phyloP scores from a whole-genome alignment of 2,329 filamentous ascomycete genomes.

The Cladosporium halotolerans region DNA sequence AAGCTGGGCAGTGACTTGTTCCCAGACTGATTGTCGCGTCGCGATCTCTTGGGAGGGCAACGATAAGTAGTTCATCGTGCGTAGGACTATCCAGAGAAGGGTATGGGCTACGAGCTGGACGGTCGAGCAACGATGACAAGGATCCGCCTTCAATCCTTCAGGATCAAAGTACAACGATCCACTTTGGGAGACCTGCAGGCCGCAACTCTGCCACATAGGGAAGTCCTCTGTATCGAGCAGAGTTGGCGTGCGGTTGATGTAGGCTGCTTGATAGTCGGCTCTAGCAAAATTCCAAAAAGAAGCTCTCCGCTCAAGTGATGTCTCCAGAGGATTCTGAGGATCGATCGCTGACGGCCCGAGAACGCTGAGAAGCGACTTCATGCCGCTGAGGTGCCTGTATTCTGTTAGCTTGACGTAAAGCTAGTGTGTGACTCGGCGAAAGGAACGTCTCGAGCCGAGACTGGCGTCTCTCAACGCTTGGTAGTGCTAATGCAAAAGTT shows the following conservation, averaged over 20 bases:
- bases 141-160: constrained; percentile 51
- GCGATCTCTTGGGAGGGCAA: constrained; percentile 38
- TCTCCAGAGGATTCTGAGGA: constrained; percentile 26
- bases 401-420: constrained; percentile 5
- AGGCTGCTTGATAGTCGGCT: constrained; percentile 33
- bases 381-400: constrained; percentile 55
- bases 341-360: constrained; percentile 23
- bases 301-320: constrained; percentile 45
- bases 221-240: constrained; percentile 57
- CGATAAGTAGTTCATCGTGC: constrained; percentile 59
- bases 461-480: not conserved
- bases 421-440: not conserved
- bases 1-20: constrained; percentile 50
- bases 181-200: constrained; percentile 49
- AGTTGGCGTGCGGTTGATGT: constrained; percentile 55
- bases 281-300: constrained; percentile 65
- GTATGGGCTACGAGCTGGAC: constrained; percentile 51
- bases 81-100: constrained; percentile 58
- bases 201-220: constrained; percentile 57
- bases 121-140: constrained; percentile 19
- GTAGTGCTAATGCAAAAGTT: too few relatives aligned
- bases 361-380: constrained; percentile 54
- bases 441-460: not conserved
- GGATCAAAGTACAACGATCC: constrained; percentile 41
- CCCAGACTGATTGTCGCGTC: constrained; percentile 40